phyloP scores from a whole-genome alignment of 228 moss, liverwort and hornwort species.

The Sphagnum fallax region DNA sequence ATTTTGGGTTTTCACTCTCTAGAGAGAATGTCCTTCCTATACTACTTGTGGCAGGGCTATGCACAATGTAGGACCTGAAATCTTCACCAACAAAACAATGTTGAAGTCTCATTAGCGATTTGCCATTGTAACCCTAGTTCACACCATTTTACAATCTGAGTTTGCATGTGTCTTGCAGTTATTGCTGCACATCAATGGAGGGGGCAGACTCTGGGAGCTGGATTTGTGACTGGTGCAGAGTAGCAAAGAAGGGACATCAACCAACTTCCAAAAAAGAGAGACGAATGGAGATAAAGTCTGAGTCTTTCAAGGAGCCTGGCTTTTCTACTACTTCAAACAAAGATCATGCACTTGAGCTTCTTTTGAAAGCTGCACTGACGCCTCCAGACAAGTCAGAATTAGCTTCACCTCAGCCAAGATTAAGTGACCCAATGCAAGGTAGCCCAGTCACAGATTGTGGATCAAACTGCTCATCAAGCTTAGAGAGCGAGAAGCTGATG shows the following conservation, averaged over 20 bases:
- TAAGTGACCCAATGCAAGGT: conserved; percentile 3
- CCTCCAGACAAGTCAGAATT: conserved; percentile 8
- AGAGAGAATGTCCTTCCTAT: too few relatives aligned
- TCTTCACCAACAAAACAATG: too few relatives aligned
- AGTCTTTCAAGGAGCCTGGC: neutral
- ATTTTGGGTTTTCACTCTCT: too few relatives aligned
- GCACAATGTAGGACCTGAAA: too few relatives aligned
- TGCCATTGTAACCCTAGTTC: too few relatives aligned
- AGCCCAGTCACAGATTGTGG: conserved; percentile 32
- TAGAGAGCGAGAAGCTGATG: conserved; percentile 42
- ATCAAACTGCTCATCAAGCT: conserved; percentile 50
- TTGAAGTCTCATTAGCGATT: too few relatives aligned
- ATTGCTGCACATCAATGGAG: conserved; percentile 61
- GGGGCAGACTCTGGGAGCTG: conserved; percentile 49
- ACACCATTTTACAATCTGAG: too few relatives aligned
- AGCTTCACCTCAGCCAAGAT: conserved; percentile 5
- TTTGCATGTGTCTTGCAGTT: conserved; percentile 20
- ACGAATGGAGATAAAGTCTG: neutral
- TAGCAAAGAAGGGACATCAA: neutral
- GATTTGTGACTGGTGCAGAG: conserved; percentile 69
- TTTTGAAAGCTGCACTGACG: conserved; percentile 57
- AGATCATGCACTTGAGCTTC: conserved; percentile 42
- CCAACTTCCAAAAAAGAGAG: conserved; percentile 6
- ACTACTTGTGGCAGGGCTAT: too few relatives aligned
- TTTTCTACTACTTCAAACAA: conserved; percentile 13